Conservation (phyloP, 768 basidiomycete species). For the Kwoniella europaea region DNA sequence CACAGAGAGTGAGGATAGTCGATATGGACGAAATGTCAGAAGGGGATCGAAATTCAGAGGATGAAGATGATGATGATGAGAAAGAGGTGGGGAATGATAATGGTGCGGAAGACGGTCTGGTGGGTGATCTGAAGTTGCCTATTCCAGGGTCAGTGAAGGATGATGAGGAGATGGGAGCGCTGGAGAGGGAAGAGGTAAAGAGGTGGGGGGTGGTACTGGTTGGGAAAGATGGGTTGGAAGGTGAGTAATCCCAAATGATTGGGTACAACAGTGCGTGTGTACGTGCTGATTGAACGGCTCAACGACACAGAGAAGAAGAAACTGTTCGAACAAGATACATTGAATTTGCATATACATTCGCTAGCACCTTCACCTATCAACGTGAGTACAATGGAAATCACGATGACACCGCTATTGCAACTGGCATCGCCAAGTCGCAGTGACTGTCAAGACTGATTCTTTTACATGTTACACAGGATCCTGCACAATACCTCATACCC, state of each 20-base stretch:
- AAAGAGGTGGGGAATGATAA: conserved; percentile 34
- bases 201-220: conserved; percentile 48
- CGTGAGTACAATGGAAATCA: conserved; percentile 24
- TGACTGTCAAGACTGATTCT: not conserved
- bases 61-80: conserved; percentile 31
- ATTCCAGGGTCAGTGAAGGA: conserved; percentile 2
- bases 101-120: conserved; percentile 19
- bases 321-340: conserved; percentile 36
- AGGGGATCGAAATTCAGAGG: conserved; percentile 47
- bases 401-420: not conserved
- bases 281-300: not conserved
- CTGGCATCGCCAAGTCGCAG: not conserved
- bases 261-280: too few relatives aligned
- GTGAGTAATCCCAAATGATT: conserved; percentile 24
- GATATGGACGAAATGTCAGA: conserved; percentile 52
- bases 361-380: conserved; percentile 41
- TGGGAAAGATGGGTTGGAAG: conserved; percentile 33
- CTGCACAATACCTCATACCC: conserved; percentile 46
- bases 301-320: conserved; percentile 32
- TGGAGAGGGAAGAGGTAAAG: conserved; percentile 15
- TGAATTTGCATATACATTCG: conserved; percentile 47
- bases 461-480: conserved; percentile 32
- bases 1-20: conserved; percentile 37
- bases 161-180: conserved; percentile 25
- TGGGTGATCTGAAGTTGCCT: not conserved